Conservation (phyloP, 495 filamentous ascomycete species). For the Cudoniella acicularis region DNA sequence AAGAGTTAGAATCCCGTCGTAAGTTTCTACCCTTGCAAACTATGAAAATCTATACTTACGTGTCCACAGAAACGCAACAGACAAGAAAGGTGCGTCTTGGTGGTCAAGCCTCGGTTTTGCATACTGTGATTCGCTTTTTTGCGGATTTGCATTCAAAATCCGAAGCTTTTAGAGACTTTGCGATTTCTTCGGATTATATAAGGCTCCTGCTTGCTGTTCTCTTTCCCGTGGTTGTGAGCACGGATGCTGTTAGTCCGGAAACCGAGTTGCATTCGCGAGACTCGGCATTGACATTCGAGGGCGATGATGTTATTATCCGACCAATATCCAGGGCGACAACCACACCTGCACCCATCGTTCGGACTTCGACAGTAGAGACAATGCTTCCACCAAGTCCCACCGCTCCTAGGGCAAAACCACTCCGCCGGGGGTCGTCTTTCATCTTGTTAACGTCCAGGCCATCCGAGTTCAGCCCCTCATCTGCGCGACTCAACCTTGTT, state of each 20-base stretch:
- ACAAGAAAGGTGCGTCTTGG: conserved; percentile 45
- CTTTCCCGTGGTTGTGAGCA: conserved; percentile 81
- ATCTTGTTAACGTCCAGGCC: conserved; percentile 76
- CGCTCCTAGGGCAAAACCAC: conserved; percentile 48
- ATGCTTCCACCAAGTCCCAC: conserved; percentile 37
- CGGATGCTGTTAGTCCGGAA: conserved; percentile 75
- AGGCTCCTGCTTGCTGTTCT: conserved; percentile 72
- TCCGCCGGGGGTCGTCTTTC: conserved; percentile 81
- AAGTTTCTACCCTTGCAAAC: conserved; percentile 18
- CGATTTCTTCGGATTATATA: conserved; percentile 69
- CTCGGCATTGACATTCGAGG: conserved; percentile 77
- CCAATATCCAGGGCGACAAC: conserved; percentile 58
- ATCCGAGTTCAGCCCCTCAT: conserved; percentile 47
- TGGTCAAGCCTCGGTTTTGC: conserved; percentile 55
- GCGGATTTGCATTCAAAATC: conserved; percentile 72
- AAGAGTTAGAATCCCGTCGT: conserved; percentile 49
- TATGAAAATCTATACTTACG: background rate
- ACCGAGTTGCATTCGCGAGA: conserved; percentile 78
- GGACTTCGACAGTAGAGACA: conserved; percentile 61
- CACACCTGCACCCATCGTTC: conserved; percentile 56
- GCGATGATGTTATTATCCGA: conserved; percentile 75
- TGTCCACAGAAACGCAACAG: conserved; percentile 15
- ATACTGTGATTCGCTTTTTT: conserved; percentile 74
- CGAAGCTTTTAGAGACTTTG: conserved; percentile 73
- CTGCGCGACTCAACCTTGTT: conserved; percentile 58